Percentiles rank a stretch among this genome's conserved stretches.
Conservation (phyloP, 352 stramenopile species). For the Pythium periplocum region DNA sequence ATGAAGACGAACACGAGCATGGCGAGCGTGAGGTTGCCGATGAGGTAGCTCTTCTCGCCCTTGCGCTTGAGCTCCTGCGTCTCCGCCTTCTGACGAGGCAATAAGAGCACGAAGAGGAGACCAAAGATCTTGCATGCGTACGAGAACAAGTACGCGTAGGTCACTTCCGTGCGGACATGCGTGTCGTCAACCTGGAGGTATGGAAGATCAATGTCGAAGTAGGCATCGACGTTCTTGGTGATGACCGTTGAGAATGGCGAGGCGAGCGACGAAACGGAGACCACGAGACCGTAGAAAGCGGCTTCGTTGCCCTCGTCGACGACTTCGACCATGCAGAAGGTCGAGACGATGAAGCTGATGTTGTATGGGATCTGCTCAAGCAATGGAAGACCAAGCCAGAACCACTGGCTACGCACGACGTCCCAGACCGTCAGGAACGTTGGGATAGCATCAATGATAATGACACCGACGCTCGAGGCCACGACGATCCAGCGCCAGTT, state of each 20-base stretch:
- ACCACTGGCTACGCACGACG: slow-evolving; percentile 22
- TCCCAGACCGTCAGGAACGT: slow-evolving; percentile 29
- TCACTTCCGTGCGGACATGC: slow-evolving; percentile 20
- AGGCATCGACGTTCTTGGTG: slow-evolving; percentile 20
- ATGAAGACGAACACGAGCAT: slow-evolving; percentile 19
- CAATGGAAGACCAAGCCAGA: slow-evolving; percentile 22
- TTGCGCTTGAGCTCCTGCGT: slow-evolving; percentile 24
- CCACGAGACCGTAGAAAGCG: slow-evolving; percentile 28
- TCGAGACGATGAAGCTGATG: slow-evolving; percentile 22
- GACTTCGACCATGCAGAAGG: slow-evolving; percentile 24
- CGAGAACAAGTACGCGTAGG: slow-evolving; percentile 21
- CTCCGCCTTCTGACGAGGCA: slow-evolving; percentile 28
- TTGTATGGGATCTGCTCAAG: slow-evolving; percentile 24
- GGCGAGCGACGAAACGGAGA: slow-evolving; percentile 21
- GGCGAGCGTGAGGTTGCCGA: slow-evolving; percentile 18
- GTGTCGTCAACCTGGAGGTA: slow-evolving; percentile 16
- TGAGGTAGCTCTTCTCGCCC: slow-evolving; percentile 14
- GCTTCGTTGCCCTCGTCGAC: slow-evolving; percentile 24
- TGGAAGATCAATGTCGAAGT: slow-evolving; percentile 19
- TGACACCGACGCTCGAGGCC: slow-evolving; percentile 9
- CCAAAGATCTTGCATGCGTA: slow-evolving; percentile 24
- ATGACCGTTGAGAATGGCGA: slow-evolving; percentile 23
- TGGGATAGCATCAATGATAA: slow-evolving; percentile 20
- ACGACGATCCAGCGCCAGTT: slow-evolving; percentile 24
- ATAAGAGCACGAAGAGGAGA: slow-evolving; percentile 22